Percentiles rank a stretch among this genome's conserved stretches.
Evolutionary conservation across 306 rosid species (phyloP).

Genomic region (Quercus agrifolia): DNA sequence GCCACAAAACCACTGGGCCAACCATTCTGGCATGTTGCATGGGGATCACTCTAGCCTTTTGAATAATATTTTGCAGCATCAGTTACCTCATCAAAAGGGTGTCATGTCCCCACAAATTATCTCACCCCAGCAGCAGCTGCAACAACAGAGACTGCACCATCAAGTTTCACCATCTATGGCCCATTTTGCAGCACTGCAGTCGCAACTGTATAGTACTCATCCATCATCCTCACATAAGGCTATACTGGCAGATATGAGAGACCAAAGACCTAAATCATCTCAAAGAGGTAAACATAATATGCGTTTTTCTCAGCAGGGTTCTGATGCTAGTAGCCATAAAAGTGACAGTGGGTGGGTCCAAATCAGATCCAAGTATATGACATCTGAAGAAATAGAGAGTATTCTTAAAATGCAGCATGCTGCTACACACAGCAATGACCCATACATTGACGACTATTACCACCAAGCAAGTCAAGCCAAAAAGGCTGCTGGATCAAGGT

Average conservation of each 20-base stretch:
- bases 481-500: constrained; percentile 39
- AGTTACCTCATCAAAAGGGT: constrained; percentile 60
- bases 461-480: constrained; percentile 52
- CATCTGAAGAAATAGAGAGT: constrained; percentile 57
- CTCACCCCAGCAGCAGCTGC: constrained; percentile 40
- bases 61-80: constrained; percentile 78
- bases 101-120: constrained; percentile 38
- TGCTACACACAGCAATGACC: constrained; percentile 48
- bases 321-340: constrained; percentile 50
- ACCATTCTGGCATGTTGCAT: constrained; percentile 40
- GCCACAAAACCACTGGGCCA: constrained; percentile 41
- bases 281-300: constrained; percentile 42
- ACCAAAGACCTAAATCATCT: constrained; percentile 44
- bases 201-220: constrained; percentile 38
- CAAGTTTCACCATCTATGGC: constrained; percentile 44
- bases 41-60: constrained; percentile 58
- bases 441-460: constrained; percentile 49
- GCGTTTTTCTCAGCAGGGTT: constrained; percentile 39
- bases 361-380: constrained; percentile 52
- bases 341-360: constrained; percentile 46
- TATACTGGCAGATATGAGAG: constrained; percentile 37
- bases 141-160: constrained; percentile 45
- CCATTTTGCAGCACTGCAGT: constrained; percentile 40
- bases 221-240: constrained; percentile 34
- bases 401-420: constrained; percentile 61